Percentiles rank a stretch among this genome's conserved stretches.
These are phyloP conservation scores for Chlamydomonas sp. DNA, from an alignment of 139 green algal genomes.

Conservation along the genomic window DNA sequence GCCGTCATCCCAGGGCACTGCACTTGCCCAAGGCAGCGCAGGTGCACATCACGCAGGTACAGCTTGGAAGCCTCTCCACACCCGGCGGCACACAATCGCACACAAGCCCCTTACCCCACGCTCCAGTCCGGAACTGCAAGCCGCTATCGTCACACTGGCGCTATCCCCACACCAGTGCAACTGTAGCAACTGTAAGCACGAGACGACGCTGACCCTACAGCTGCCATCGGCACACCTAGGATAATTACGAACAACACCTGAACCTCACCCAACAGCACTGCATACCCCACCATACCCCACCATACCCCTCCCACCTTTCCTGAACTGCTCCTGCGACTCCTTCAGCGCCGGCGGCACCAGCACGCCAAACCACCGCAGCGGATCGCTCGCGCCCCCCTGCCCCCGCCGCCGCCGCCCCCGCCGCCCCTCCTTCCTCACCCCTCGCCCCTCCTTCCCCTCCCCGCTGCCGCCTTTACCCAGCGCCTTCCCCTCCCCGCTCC, in stretches of 20 bases:
- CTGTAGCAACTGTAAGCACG: too few relatives aligned
- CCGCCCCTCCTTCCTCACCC: not conserved
- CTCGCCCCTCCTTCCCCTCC: not conserved
- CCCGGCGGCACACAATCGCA: too few relatives aligned
- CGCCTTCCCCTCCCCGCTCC: not conserved
- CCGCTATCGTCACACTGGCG: too few relatives aligned
- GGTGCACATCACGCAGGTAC: too few relatives aligned
- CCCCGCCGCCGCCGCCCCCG: not conserved
- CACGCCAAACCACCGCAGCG: conserved; percentile 53
- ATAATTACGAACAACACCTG: not conserved
- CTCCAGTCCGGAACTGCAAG: too few relatives aligned
- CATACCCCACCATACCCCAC: not conserved
- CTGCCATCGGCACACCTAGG: not conserved
- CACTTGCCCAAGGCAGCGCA: too few relatives aligned
- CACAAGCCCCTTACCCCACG: too few relatives aligned
- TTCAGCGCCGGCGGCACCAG: conserved; percentile 42
- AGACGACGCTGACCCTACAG: not conserved
- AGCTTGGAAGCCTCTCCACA: too few relatives aligned
- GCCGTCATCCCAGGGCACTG: too few relatives aligned
- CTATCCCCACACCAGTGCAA: too few relatives aligned
- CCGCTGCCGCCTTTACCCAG: not conserved
- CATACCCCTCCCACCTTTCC: not conserved
- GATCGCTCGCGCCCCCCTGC: conserved; percentile 17
- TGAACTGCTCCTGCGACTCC: conserved; percentile 37
- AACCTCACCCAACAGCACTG: too few relatives aligned